phyloP scores from a whole-genome alignment of 2,329 filamentous ascomycete genomes.

The Xylariaceae sp. region DNA sequence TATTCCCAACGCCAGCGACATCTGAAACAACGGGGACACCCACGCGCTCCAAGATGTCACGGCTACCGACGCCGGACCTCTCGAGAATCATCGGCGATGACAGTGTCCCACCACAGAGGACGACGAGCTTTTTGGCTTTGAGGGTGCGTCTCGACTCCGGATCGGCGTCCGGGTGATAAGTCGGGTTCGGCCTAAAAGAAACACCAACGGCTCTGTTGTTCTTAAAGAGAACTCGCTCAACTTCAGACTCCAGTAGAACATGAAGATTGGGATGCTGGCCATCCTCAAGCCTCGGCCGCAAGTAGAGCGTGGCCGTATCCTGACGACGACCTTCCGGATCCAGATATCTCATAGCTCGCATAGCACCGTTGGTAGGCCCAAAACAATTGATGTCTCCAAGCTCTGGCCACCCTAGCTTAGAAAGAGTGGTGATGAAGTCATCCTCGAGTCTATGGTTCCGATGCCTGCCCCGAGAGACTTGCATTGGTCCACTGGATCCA shows the following conservation, averaged over 20 bases:
- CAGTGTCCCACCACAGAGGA: neutral
- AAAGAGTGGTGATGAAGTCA: no score
- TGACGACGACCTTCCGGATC: conserved; percentile 22
- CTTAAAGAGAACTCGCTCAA: conserved; percentile 45
- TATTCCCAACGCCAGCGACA: neutral
- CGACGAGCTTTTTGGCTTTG: neutral
- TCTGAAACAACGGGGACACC: conserved; percentile 22
- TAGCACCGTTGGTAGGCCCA: conserved; percentile 28
- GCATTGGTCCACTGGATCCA: conserved; percentile 45
- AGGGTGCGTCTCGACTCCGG: neutral
- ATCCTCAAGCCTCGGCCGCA: neutral
- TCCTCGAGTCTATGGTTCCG: conserved; percentile 32
- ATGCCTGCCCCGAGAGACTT: conserved; percentile 46
- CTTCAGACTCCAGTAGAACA: conserved; percentile 47
- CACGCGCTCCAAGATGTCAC: conserved; percentile 17
- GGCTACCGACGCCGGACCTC: neutral
- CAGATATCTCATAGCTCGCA: conserved; percentile 18
- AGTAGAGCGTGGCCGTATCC: neutral
- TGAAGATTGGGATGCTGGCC: conserved; percentile 23
- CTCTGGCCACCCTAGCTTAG: no score
- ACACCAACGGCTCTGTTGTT: conserved; percentile 44
- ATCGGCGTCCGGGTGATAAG: conserved; percentile 41
- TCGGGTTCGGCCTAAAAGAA: conserved; percentile 43
- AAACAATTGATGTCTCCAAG: conserved; percentile 40
- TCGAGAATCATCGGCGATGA: neutral